Conservation (phyloP, 768 basidiomycete species). For the Exidia glandulosa region DNA sequence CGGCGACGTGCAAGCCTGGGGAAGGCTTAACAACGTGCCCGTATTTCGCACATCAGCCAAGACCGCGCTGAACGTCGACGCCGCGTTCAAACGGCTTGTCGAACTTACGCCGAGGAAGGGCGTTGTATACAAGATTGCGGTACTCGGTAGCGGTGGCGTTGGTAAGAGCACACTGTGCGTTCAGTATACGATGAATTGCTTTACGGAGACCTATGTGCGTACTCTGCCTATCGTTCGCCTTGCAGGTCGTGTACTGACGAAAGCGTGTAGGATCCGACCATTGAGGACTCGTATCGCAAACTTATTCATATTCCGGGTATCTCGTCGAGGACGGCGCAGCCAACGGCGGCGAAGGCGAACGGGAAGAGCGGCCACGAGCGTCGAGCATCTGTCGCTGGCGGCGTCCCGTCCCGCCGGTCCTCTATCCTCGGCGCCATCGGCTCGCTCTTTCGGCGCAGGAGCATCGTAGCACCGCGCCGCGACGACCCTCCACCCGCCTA, state of each 20-base stretch:
- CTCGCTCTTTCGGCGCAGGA: background rate
- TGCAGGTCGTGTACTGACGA: background rate
- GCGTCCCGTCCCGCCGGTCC: background rate
- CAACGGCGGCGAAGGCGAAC: background rate
- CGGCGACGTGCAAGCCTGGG: background rate
- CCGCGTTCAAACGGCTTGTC: background rate
- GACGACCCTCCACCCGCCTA: background rate
- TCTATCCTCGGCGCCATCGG: background rate
- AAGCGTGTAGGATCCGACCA: constrained; percentile 1
- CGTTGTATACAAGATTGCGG: background rate
- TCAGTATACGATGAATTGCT: background rate
- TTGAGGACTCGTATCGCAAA: constrained; percentile 3
- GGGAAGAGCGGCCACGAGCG: too few species aligned
- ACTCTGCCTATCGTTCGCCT: too few species aligned
- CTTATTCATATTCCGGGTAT: background rate
- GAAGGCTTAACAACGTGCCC: background rate
- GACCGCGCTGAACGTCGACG: background rate
- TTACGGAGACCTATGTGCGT: constrained; percentile 2
- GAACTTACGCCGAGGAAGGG: background rate
- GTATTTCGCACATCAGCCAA: background rate
- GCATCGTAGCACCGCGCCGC: background rate
- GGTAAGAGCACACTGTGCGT: background rate
- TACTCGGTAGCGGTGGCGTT: constrained; percentile 2
- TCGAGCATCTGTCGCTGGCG: too few species aligned
- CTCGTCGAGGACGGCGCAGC: background rate